Conservation (phyloP, 805 yeast genomes). For the Candida nonsorbophila region DNA sequence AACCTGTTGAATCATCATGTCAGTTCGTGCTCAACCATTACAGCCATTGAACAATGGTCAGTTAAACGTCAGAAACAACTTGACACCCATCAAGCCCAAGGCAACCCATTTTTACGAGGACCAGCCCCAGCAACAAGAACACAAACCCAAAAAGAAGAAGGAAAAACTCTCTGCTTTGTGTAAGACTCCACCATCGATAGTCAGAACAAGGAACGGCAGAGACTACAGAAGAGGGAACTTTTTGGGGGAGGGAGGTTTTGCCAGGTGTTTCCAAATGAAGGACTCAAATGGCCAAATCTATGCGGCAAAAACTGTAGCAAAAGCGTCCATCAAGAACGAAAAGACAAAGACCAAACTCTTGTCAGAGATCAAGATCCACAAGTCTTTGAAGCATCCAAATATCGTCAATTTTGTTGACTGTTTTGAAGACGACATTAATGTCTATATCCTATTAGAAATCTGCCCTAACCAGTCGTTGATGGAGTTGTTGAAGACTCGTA, state of each 20-base stretch:
- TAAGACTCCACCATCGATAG: slow-evolving; percentile 93
- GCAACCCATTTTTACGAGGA: slow-evolving; percentile 7
- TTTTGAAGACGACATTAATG: slow-evolving; percentile 94
- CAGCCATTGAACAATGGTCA: slow-evolving; percentile 53
- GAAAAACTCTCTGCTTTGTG: slow-evolving; percentile 88
- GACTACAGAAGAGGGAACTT: slow-evolving; percentile 88
- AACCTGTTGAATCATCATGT: slow-evolving; percentile 10
- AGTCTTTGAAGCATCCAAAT: slow-evolving; percentile 81
- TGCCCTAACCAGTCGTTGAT: slow-evolving; percentile 92
- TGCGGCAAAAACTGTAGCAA: slow-evolving; percentile 98
- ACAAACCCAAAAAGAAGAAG: slow-evolving; percentile 59
- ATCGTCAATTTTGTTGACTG: slow-evolving; percentile 93
- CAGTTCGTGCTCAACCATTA: slow-evolving; percentile 42
- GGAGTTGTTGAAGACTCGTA: slow-evolving; percentile 85
- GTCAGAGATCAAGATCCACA: slow-evolving; percentile 93
- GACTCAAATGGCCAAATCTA: slow-evolving; percentile 80
- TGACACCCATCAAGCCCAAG: slow-evolving; percentile 25
- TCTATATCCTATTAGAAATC: slow-evolving; percentile 87
- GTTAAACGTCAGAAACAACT: slow-evolving; percentile 37
- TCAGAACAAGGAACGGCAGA: slow-evolving; percentile 79
- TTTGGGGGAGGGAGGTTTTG: slow-evolving; percentile 98
- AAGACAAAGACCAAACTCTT: slow-evolving; percentile 82
- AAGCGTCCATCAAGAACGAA: slow-evolving; percentile 84
- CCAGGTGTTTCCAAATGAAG: slow-evolving; percentile 95
- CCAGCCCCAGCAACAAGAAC: slow-evolving; percentile 15